Evolutionary conservation across 2,329 filamentous ascomycete species (phyloP).

Genomic region (Talaromyces sp.): DNA sequence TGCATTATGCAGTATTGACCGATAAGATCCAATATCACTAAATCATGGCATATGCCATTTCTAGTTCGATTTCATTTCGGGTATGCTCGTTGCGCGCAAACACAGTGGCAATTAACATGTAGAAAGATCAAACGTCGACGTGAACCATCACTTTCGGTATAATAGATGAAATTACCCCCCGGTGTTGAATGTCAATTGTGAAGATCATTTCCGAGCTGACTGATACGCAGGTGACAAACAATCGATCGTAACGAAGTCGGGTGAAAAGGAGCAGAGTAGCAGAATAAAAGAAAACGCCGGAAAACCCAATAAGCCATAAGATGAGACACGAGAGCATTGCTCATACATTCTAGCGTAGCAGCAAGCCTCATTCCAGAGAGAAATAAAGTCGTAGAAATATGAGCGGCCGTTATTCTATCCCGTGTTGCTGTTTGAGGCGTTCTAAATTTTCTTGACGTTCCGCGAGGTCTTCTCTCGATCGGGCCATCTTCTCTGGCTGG

Average conservation of each 20-base stretch:
- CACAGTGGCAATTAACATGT: background rate
- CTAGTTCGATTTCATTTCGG: background rate
- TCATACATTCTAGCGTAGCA: background rate
- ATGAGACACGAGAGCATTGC: background rate
- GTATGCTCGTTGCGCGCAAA: background rate
- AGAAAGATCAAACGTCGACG: slow-evolving; percentile 1
- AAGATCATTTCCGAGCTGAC: background rate
- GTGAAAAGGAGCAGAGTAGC: slow-evolving; percentile 20
- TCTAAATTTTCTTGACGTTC: slow-evolving; percentile 95
- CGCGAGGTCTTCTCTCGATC: slow-evolving; percentile 89
- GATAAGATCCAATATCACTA: background rate
- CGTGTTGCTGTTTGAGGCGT: slow-evolving; percentile 95
- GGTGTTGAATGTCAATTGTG: background rate
- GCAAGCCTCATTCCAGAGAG: slow-evolving; percentile 19
- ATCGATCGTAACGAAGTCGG: slow-evolving; percentile 1
- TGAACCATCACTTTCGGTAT: background rate
- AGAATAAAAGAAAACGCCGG: slow-evolving; percentile 29
- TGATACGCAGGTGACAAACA: background rate
- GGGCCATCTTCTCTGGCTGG: slow-evolving; percentile 74
- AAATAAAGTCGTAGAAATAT: background rate
- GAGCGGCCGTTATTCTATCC: slow-evolving; percentile 76
- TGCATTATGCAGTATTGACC: background rate
- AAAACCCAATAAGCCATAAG: slow-evolving; percentile 36
- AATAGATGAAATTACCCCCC: background rate
- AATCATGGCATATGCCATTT: background rate